Percentiles rank a stretch among this genome's conserved stretches.
Conservation (phyloP, 345 rosid species). For the Eucalyptus guilfoylei region DNA sequence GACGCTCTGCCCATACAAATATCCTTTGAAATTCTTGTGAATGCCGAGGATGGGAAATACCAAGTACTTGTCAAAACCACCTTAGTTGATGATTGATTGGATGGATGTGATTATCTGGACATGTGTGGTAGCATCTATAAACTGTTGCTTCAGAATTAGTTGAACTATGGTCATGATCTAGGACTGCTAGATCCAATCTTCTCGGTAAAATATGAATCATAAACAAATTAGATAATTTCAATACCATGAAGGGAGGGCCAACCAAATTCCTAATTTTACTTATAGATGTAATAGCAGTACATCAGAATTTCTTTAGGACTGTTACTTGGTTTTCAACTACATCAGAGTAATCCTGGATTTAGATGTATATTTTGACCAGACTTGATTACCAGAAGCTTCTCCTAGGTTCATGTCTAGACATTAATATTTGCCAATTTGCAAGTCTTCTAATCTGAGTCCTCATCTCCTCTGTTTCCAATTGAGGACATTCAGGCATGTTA, state of each 20-base stretch:
- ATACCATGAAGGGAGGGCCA: not conserved
- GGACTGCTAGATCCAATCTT: not conserved
- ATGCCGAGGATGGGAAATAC: not conserved
- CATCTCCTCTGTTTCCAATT: not conserved
- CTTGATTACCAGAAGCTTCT: not conserved
- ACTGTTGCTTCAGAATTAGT: not conserved
- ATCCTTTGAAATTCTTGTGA: not conserved
- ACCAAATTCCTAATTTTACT: not conserved
- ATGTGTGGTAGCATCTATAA: not conserved
- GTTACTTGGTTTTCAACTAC: not conserved
- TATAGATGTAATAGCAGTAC: not conserved
- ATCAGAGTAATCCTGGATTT: not conserved
- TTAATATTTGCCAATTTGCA: not conserved
- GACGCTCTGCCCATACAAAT: not conserved
- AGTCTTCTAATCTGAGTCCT: not conserved
- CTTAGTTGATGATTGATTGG: not conserved
- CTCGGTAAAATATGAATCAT: not conserved
- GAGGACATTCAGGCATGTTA: not conserved
- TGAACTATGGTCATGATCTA: not conserved
- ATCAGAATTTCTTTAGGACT: not conserved
- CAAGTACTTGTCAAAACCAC: not conserved
- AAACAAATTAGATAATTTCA: not conserved
- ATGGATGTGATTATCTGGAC: not conserved
- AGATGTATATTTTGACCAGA: not conserved
- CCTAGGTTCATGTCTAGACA: not conserved